A percentile compares a stretch with the other conserved stretches of the same genome.
These are phyloP conservation scores for Leccinum broughii DNA, from an alignment of 768 basidiomycete genomes.

Conservation along the genomic window DNA sequence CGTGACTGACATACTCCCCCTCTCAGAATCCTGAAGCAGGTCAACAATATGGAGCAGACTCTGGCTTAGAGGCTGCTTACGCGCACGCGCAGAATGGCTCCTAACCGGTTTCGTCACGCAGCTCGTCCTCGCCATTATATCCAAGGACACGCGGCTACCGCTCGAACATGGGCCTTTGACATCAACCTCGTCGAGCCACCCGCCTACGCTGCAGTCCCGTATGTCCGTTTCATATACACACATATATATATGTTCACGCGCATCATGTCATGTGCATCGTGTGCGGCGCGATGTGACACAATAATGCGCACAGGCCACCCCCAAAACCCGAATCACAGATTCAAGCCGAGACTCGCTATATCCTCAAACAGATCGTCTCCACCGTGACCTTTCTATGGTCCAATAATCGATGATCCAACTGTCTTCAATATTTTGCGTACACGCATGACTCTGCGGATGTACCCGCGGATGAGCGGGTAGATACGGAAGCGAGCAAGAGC, in stretches of 20 bases:
- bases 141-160: conserved; percentile 83
- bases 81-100: conserved; percentile 74
- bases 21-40: conserved; percentile 76
- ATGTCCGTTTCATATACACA: conserved; percentile 25
- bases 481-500: conserved; percentile 90
- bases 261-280: conserved; percentile 31
- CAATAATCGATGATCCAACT: conserved; percentile 90
- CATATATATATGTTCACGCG: not conserved
- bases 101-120: conserved; percentile 90
- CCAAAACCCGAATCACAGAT: conserved; percentile 85
- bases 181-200: conserved; percentile 78
- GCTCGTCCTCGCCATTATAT: conserved; percentile 93
- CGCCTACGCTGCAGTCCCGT: conserved; percentile 51
- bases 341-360: conserved; percentile 97
- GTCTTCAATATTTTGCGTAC: conserved; percentile 99
- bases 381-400: conserved; percentile 87
- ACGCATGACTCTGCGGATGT: conserved; percentile 90
- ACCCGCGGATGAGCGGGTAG: conserved; percentile 92
- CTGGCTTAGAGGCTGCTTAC: not conserved
- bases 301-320: conserved; percentile 38
- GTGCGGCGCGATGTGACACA: conserved; percentile 70
- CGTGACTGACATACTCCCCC: not conserved
- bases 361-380: conserved; percentile 97
- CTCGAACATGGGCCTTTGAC: conserved; percentile 98
- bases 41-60: conserved; percentile 68